These are phyloP conservation scores for Epichloe gansuensis DNA, from an alignment of 2,329 filamentous ascomycete genomes.

Conservation along the genomic window DNA sequence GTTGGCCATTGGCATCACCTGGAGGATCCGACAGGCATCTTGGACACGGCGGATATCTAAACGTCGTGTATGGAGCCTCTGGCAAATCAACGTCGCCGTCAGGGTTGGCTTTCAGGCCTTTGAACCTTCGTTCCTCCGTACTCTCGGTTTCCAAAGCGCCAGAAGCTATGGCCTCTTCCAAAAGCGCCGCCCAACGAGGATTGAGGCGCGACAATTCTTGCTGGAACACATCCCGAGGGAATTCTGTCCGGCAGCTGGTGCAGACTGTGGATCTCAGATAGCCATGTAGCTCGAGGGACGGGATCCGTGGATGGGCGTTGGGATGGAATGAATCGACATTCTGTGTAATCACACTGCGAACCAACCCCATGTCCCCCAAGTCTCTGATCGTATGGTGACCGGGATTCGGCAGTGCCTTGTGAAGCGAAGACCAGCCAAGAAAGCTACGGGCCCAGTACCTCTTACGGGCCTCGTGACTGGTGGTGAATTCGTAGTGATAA, in stretches of 20 bases:
- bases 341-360: conserved; percentile 75
- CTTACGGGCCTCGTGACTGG: conserved; percentile 71
- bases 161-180: conserved; percentile 55
- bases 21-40: conserved; percentile 58
- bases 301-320: conserved; percentile 57
- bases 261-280: conserved; percentile 75
- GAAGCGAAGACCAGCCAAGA: conserved; percentile 75
- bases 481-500: conserved; percentile 81
- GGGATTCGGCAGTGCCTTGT: conserved; percentile 65
- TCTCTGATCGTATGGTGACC: conserved; percentile 66
- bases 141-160: conserved; percentile 72
- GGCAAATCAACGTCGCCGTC: conserved; percentile 91
- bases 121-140: conserved; percentile 50
- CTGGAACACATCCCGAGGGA: conserved; percentile 64
- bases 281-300: conserved; percentile 80
- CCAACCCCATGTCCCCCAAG: conserved; percentile 57
- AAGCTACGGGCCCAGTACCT: conserved; percentile 95
- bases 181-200: conserved; percentile 69
- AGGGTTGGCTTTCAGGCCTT: conserved; percentile 72
- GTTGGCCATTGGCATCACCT: conserved; percentile 37
- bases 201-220: conserved; percentile 63
- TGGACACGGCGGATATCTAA: conserved; percentile 83
- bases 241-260: conserved; percentile 60
- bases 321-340: conserved; percentile 95
- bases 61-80: conserved; percentile 74